Percentiles rank a stretch among this genome's conserved stretches.
These are phyloP conservation scores for Penicillium frequentans DNA, from an alignment of 2,329 filamentous ascomycete genomes.

Conservation along the genomic window DNA sequence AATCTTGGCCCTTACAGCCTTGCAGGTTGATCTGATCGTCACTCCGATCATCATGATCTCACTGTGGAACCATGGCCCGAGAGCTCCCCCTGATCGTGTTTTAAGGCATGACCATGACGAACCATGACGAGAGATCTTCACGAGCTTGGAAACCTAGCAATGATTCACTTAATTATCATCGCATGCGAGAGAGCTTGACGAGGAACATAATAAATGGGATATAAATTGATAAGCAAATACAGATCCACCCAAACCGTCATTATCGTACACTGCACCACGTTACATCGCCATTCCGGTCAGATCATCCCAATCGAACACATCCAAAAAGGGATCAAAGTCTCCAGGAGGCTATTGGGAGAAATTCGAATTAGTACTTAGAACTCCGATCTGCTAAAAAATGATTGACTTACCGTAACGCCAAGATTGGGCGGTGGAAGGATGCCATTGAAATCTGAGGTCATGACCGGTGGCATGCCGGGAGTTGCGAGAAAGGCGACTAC, in stretches of 20 bases:
- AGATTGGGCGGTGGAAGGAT: conserved; percentile 24
- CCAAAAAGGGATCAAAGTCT: conserved; percentile 35
- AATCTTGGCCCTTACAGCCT: conserved; percentile 18
- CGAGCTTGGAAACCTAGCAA: not conserved
- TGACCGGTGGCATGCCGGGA: conserved; percentile 21
- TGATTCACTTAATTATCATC: not conserved
- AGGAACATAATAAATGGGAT: not conserved
- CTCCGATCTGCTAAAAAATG: not conserved
- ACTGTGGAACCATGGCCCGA: conserved; percentile 9
- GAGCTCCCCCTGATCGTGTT: not conserved
- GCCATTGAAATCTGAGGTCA: conserved; percentile 23
- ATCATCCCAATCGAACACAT: conserved; percentile 37
- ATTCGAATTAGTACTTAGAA: conserved; percentile 6
- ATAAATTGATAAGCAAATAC: not conserved
- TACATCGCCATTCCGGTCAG: conserved; percentile 28
- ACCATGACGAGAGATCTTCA: not conserved
- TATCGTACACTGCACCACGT: not conserved
- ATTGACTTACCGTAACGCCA: conserved; percentile 24
- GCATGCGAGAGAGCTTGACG: not conserved
- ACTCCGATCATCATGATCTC: conserved; percentile 15
- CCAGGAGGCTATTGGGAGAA: conserved; percentile 19
- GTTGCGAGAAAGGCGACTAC: conserved; percentile 23
- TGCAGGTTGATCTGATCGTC: conserved; percentile 12
- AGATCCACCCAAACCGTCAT: not conserved
- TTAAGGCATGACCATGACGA: not conserved